These are phyloP conservation scores for Fusarium praegraminearum DNA, from an alignment of 2,329 filamentous ascomycete species.

Conservation along the genomic window DNA sequence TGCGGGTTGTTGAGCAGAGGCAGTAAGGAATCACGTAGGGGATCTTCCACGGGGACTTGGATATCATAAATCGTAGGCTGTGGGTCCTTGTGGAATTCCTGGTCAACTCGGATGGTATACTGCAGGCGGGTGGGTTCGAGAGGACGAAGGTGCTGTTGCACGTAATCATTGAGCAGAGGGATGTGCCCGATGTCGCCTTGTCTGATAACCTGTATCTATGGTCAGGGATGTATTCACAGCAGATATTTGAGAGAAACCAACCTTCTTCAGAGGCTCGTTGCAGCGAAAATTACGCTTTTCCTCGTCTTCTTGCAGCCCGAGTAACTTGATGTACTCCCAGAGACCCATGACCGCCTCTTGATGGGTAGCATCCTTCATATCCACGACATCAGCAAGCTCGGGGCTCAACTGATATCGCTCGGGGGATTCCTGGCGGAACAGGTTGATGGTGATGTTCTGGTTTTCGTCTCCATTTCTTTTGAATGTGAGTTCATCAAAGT, in stretches of 20 bases:
- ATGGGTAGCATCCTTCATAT: constrained; percentile 87
- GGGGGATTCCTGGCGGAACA: constrained; percentile 84
- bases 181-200: constrained; percentile 84
- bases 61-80: constrained; percentile 91
- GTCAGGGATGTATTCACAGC: constrained; percentile 42
- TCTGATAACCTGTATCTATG: constrained; percentile 71
- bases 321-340: constrained; percentile 93
- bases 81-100: constrained; percentile 80
- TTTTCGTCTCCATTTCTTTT: constrained; percentile 94
- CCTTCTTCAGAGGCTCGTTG: constrained; percentile 82
- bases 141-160: constrained; percentile 80
- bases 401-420: constrained; percentile 86
- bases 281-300: constrained; percentile 94
- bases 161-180: constrained; percentile 84
- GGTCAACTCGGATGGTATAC: constrained; percentile 95
- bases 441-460: constrained; percentile 87
- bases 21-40: constrained; percentile 75
- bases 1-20: constrained; percentile 76
- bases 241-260: constrained; percentile 57
- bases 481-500: constrained; percentile 93
- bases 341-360: constrained; percentile 90
- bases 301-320: constrained; percentile 91
- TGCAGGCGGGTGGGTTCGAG: constrained; percentile 84
- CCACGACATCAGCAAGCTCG: constrained; percentile 84
- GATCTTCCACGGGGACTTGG: constrained; percentile 85